Base-by-base conservation (phyloP, 805 yeast genomes). In the Kazachstania africana region DNA sequence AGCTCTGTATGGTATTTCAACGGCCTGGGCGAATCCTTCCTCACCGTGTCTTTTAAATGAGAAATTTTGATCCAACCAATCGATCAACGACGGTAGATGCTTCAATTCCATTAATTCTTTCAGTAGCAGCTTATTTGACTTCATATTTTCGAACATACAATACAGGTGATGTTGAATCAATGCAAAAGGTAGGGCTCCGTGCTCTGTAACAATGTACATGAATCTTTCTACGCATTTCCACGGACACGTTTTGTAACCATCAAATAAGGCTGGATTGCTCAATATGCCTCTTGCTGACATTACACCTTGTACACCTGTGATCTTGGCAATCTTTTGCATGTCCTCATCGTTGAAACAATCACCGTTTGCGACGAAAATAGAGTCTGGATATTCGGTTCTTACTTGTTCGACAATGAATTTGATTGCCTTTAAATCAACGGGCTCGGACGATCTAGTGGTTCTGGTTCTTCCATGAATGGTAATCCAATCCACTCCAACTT, bases 321-420 rank as follows among this genome's bases (percentile, higher is more conserved):
- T 51, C 9, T 68, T 59, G 0, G 72, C 71, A 17, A 88, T 87
- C 13, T 53, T 48, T 26, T 60, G 45, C n/a, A 80, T 77, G 50
- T 84, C 95, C 12, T 63, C 59, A 16, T 74, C 57, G 0, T 68
- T 50, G 47, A 79, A 79, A 47, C 94, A 87, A 55, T 91, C 97
- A n/a, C 98, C 98, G 48, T 91, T 91, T 2, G 97, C 95, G n/a
- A 91, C 78, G 1, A 91, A 85, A 0, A 96, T 97, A 1, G 78
- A 73, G 4, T 70, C 71, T n/a, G 62, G 56, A 6, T 22, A 8
- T 8, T 28, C 21, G 2, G 10, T 27, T 18, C 34, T 35, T 4
- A 55, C 36, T 4, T 47, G 44, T 14, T 68, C 67, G 36, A 74
- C 72, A 12, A 91, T 66, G 8, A 58, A 54, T 45, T 68, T 72